Evolutionary conservation across 108 stramenopile species (phyloP).

Genomic region (Discostella pseudostelligera): DNA sequence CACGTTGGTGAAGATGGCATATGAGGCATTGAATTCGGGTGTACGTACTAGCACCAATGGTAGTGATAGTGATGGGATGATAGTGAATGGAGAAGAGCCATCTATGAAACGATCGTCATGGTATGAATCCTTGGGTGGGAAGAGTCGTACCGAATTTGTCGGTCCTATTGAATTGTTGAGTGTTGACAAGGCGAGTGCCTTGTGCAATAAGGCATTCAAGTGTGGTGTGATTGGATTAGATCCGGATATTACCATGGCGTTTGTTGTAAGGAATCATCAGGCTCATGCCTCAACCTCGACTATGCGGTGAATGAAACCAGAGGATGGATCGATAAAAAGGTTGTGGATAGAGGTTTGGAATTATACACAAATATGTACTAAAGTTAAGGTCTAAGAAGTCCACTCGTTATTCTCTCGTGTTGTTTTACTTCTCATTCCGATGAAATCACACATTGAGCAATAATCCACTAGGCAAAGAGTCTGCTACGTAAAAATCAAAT

Average conservation of each 20-base stretch:
- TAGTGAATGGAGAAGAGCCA: not conserved
- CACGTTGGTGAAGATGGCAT: constrained; percentile 61
- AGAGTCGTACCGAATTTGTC: constrained; percentile 62
- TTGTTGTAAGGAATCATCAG: constrained; percentile 64
- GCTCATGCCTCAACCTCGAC: not conserved
- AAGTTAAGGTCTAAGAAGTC: no score
- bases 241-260: constrained; percentile 66
- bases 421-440: no score
- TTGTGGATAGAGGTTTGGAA: no score
- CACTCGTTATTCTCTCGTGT: no score
- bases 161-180: constrained; percentile 60
- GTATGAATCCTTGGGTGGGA: constrained; percentile 83
- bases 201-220: constrained; percentile 48
- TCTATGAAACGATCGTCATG: constrained; percentile 44
- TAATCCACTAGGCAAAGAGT: no score
- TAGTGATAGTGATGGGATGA: not conserved
- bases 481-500: no score
- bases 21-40: constrained; percentile 66
- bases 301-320: not conserved
- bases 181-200: constrained; percentile 50
- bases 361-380: no score
- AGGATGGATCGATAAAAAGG: not conserved
- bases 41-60: constrained; percentile 25
- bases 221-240: constrained; percentile 64
- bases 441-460: no score